Evolutionary conservation across 2,329 filamentous ascomycete species (phyloP).

Genomic region (Fusarium brachygibbosum): DNA sequence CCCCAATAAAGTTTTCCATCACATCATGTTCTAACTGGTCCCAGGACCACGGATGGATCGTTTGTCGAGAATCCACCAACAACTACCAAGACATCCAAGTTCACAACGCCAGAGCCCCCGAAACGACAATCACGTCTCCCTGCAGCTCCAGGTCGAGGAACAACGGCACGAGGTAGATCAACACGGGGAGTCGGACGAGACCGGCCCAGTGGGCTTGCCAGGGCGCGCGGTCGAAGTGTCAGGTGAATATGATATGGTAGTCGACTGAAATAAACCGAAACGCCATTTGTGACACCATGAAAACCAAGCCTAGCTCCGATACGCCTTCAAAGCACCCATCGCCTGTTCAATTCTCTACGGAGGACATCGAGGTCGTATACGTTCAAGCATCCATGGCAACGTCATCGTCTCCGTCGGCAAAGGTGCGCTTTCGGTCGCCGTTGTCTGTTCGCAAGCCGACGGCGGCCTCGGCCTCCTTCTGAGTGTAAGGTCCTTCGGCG

Average conservation of each 20-base stretch:
- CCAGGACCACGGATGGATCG: constrained; percentile 88
- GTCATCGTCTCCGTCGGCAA: constrained; percentile 44
- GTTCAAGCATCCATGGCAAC: constrained; percentile 54
- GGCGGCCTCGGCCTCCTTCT: constrained; percentile 87
- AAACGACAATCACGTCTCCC: constrained; percentile 63
- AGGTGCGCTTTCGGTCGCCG: constrained; percentile 41
- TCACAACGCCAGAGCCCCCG: constrained; percentile 56
- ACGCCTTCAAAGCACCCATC: constrained; percentile 5
- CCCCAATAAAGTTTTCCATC: not conserved
- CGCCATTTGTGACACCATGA: constrained; percentile 31
- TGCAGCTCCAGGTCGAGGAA: constrained; percentile 56
- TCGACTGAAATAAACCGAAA: constrained; percentile 29
- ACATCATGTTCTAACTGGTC: constrained; percentile 35
- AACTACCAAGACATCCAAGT: constrained; percentile 65
- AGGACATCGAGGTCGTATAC: constrained; percentile 17
- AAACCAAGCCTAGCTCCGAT: constrained; percentile 28
- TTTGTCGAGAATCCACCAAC: constrained; percentile 86
- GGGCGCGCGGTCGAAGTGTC: constrained; percentile 61
- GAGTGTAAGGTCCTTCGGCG: constrained; percentile 86
- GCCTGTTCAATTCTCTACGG: not conserved
- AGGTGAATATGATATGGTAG: constrained; percentile 53
- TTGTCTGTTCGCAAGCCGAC: constrained; percentile 80
- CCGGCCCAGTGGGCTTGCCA: constrained; percentile 62
- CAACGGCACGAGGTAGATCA: constrained; percentile 52
- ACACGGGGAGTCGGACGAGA: constrained; percentile 50